A percentile compares a stretch with the other conserved stretches of the same genome.
phyloP scores from a whole-genome alignment of 176 grass and related monocot species.

The Hordeum marinum region DNA sequence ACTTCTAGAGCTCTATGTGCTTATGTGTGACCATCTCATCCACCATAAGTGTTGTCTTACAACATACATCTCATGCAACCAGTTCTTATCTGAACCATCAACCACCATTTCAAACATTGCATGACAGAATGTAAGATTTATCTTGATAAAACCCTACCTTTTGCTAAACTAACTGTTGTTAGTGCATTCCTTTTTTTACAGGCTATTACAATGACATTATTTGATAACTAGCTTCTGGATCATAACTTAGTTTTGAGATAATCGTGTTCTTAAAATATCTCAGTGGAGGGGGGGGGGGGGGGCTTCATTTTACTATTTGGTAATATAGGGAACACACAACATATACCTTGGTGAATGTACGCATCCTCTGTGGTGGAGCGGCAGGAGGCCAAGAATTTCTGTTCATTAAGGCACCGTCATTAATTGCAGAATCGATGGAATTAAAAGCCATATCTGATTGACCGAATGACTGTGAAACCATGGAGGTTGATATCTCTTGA shows the following conservation, averaged over 20 bases:
- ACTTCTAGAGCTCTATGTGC: slow-evolving; percentile 26
- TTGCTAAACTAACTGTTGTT: neutral
- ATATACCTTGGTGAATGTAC: slow-evolving; percentile 88
- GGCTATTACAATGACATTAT: neutral
- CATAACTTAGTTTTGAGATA: neutral
- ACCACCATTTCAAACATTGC: neutral
- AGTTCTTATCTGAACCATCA: neutral
- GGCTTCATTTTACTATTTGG: neutral
- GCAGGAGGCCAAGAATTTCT: slow-evolving; percentile 64
- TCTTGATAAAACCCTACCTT: neutral
- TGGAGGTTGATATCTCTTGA: slow-evolving; percentile 92
- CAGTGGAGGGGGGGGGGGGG: neutral
- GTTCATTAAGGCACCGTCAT: slow-evolving; percentile 73
- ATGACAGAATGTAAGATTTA: neutral
- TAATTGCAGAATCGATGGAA: slow-evolving; percentile 93
- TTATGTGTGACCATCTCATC: slow-evolving; percentile 23
- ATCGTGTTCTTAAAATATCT: neutral
- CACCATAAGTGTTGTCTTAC: slow-evolving; percentile 1
- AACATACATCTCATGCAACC: slow-evolving; percentile 8
- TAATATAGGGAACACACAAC: neutral
- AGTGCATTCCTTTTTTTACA: neutral
- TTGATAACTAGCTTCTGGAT: neutral
- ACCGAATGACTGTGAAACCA: slow-evolving; percentile 97
- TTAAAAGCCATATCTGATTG: slow-evolving; percentile 91
- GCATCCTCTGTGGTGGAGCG: slow-evolving; percentile 64